Conservation (phyloP, 805 yeast genomes). For the Suhomyces sp. region DNA sequence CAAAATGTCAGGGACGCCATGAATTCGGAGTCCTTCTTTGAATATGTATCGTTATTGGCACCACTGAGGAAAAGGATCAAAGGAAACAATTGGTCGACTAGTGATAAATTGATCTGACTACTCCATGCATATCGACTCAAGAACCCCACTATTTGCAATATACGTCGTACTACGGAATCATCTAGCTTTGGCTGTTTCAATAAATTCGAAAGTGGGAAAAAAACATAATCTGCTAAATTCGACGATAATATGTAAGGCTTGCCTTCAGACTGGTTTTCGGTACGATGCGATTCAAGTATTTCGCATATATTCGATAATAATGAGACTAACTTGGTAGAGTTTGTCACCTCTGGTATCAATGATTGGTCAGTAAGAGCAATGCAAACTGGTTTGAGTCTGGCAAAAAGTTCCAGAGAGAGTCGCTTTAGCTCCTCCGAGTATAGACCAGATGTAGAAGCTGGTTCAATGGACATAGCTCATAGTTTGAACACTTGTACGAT, state of each 20-base stretch:
- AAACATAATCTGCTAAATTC: constrained; percentile 40
- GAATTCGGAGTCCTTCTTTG: constrained; percentile 11
- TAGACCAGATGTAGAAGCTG: neutral
- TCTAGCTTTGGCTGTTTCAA: constrained; percentile 26
- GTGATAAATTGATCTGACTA: constrained; percentile 14
- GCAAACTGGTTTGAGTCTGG: constrained; percentile 28
- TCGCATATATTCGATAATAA: neutral
- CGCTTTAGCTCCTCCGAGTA: constrained; percentile 3
- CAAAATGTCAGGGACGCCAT: constrained; percentile 15
- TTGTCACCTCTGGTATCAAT: neutral
- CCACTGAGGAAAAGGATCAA: constrained; percentile 25
- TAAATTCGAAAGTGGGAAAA: constrained; percentile 36
- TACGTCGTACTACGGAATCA: constrained; percentile 16
- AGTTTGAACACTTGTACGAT: neutral
- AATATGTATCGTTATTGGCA: constrained; percentile 5
- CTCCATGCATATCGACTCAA: constrained; percentile 31
- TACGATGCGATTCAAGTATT: constrained; percentile 14
- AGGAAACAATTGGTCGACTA: constrained; percentile 37
- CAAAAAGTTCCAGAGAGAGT: constrained; percentile 27
- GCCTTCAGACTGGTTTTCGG: neutral
- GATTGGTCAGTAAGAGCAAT: constrained; percentile 17
- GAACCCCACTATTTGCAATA: constrained; percentile 28
- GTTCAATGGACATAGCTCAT: neutral
- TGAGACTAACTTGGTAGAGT: neutral
- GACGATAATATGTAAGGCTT: constrained; percentile 22